phyloP scores from a whole-genome alignment of 371 early-diverging fungal genomes.

The Apophysomyces trapeziformis region DNA sequence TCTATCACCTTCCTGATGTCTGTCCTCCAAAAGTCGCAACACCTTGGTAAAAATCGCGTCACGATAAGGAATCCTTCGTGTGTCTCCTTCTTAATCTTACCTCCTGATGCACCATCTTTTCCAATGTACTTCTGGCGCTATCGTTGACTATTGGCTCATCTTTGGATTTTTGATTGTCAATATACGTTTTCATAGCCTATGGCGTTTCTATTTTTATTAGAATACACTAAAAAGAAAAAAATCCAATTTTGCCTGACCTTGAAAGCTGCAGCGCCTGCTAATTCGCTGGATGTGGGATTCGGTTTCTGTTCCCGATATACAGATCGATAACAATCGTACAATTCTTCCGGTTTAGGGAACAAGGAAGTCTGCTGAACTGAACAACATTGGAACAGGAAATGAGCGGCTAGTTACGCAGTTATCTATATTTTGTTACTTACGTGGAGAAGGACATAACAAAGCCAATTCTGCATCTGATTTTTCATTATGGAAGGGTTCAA shows the following conservation, averaged over 20 bases:
- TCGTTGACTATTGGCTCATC: conserved; percentile 28
- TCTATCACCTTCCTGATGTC: not conserved
- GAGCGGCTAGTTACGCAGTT: not conserved
- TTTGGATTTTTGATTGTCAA: conserved; percentile 26
- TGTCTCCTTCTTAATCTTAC: conserved; percentile 15
- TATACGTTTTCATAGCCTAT: conserved; percentile 43
- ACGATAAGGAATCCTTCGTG: not conserved
- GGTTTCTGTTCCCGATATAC: conserved; percentile 36
- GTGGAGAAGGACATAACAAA: conserved; percentile 45
- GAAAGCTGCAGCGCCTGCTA: conserved; percentile 69
- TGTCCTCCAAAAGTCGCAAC: not conserved
- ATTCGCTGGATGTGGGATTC: conserved; percentile 34
- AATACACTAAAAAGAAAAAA: not conserved
- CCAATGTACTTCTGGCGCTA: conserved; percentile 30
- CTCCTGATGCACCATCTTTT: conserved; percentile 28
- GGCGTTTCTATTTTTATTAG: not conserved
- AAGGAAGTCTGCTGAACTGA: conserved; percentile 33
- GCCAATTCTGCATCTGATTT: conserved; percentile 41
- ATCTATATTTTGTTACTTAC: conserved; percentile 18
- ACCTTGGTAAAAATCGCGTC: conserved; percentile 8
- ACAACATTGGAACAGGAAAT: not conserved
- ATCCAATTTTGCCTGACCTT: conserved; percentile 30
- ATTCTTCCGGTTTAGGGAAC: conserved; percentile 45
- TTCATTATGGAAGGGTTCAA: conserved; percentile 50
- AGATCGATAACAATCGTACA: conserved; percentile 44